Evolutionary conservation across 83 land plant genomes (phyloP).

Genomic region (Diphasiastrum complanatum): DNA sequence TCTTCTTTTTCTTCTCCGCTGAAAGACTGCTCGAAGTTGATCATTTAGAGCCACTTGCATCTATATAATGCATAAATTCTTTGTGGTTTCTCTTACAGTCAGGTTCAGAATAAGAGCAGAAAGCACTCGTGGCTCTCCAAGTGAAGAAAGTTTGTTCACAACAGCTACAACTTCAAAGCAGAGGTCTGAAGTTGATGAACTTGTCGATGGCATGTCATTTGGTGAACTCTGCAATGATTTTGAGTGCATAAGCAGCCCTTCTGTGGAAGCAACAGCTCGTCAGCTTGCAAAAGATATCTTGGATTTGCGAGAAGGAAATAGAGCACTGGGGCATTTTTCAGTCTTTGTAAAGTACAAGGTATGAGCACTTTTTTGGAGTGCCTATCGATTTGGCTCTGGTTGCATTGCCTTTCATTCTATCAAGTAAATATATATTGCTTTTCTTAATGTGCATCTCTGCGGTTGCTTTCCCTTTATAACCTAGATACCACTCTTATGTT

Average conservation of each 20-base stretch:
- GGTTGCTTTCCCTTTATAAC: too few species aligned
- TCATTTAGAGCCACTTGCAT: too few species aligned
- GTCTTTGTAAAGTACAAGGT: slow-evolving; percentile 86
- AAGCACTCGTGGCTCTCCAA: neutral
- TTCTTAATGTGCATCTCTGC: too few species aligned
- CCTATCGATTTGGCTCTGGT: too few species aligned
- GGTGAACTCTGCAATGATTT: slow-evolving; percentile 87
- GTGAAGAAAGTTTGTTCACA: slow-evolving; percentile 2
- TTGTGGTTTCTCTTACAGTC: neutral
- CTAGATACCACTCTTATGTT: too few species aligned
- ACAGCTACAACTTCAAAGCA: slow-evolving; percentile 21
- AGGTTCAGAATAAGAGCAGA: neutral
- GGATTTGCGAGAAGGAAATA: slow-evolving; percentile 70
- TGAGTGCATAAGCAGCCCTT: slow-evolving; percentile 89
- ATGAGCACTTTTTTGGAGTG: too few species aligned
- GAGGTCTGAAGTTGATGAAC: slow-evolving; percentile 59
- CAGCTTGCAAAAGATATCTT: slow-evolving; percentile 80
- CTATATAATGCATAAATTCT: neutral
- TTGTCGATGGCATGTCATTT: slow-evolving; percentile 83
- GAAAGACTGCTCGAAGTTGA: too few species aligned
- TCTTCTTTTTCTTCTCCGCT: too few species aligned
- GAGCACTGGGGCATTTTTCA: slow-evolving; percentile 65
- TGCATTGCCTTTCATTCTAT: too few species aligned
- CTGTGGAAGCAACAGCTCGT: slow-evolving; percentile 76
- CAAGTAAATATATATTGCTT: too few species aligned